Evolutionary conservation across 73 alveolate species (phyloP).

Genomic region (Paramecium sexaurelia): DNA sequence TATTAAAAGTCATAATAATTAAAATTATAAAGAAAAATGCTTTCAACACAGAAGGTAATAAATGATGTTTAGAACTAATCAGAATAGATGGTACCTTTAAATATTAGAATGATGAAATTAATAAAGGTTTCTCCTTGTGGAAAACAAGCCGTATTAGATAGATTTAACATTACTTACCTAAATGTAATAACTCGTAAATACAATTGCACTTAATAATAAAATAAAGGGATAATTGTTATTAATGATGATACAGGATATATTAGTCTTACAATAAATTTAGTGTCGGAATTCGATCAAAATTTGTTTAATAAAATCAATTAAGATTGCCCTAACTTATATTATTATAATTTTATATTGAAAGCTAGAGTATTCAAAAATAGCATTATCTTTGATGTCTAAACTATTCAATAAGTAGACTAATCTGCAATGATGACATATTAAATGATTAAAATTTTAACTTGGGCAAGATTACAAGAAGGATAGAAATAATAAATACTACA

Average conservation of each 20-base stretch:
- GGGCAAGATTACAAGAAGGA: neutral
- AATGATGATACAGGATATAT: neutral
- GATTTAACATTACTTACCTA: neutral
- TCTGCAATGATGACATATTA: neutral
- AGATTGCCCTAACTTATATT: neutral
- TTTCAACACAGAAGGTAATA: neutral
- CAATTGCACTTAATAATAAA: neutral
- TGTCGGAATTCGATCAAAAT: constrained; percentile 23
- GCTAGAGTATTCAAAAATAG: neutral
- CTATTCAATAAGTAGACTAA: neutral
- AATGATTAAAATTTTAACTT: neutral
- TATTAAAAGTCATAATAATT: neutral
- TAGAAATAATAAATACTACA: neutral
- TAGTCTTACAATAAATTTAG: neutral
- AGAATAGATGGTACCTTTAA: neutral
- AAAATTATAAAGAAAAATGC: neutral
- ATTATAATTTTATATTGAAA: neutral
- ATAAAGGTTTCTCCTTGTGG: neutral
- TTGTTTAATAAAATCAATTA: neutral
- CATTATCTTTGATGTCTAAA: neutral
- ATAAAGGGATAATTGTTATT: neutral
- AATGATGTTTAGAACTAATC: neutral
- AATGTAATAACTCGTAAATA: neutral
- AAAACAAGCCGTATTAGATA: neutral
- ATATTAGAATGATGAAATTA: neutral